A percentile compares a stretch with the other conserved stretches of the same genome.
Evolutionary conservation across 1,139 yeast genomes (phyloP).

Genomic region (Debaryomyces robertsiae): DNA sequence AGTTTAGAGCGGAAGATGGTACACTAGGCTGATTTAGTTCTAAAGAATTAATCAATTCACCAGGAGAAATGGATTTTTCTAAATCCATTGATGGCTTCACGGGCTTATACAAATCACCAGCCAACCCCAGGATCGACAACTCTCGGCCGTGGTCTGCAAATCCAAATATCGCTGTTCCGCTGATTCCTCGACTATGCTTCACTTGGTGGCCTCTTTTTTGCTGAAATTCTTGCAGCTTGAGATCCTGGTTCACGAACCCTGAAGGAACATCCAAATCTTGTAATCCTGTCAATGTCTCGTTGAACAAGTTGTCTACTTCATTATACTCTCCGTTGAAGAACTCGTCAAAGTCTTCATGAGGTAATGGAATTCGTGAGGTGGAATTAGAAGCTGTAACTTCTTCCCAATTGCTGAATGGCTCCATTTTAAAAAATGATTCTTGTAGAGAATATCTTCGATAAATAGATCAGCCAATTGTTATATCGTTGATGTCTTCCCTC

Average conservation of each 20-base stretch:
- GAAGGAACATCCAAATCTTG: conserved; percentile 59
- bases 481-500: not conserved
- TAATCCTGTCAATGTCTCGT: conserved; percentile 45
- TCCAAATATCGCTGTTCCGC: conserved; percentile 71
- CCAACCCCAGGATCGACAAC: conserved; percentile 47
- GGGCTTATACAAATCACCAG: conserved; percentile 24
- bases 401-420: conserved; percentile 42
- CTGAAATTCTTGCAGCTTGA: conserved; percentile 12
- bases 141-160: conserved; percentile 57
- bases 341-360: conserved; percentile 45
- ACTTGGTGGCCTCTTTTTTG: conserved; percentile 11
- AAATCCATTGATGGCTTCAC: conserved; percentile 24
- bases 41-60: conserved; percentile 30
- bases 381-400: conserved; percentile 16
- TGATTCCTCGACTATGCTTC: conserved; percentile 41
- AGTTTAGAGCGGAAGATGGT: conserved; percentile 13
- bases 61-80: conserved; percentile 38
- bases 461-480: conserved; percentile 1
- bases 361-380: conserved; percentile 35
- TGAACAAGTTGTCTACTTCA: conserved; percentile 45
- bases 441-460: conserved; percentile 2
- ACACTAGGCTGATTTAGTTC: not conserved
- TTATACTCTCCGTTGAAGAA: conserved; percentile 37
- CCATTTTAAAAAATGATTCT: conserved; percentile 20
- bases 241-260: conserved; percentile 26